These are phyloP conservation scores for Lenwebbia sp. DNA, from an alignment of 345 rosid species.

Conservation along the genomic window DNA sequence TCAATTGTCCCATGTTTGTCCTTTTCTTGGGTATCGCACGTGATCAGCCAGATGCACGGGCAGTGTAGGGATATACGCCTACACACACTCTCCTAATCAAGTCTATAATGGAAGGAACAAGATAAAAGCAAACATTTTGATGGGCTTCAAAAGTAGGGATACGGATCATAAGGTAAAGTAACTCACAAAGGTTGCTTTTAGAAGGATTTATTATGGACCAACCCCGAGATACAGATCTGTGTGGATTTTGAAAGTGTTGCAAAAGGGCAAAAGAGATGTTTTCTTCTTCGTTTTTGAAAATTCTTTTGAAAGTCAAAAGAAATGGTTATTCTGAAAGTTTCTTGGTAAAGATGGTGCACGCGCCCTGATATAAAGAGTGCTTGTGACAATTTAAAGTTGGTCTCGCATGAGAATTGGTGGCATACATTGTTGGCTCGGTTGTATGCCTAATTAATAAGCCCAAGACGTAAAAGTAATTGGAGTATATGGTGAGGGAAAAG, in stretches of 20 bases:
- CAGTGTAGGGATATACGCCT: conserved; percentile 14
- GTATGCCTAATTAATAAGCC: too few relatives aligned
- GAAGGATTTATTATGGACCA: conserved; percentile 8
- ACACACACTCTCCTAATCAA: background rate
- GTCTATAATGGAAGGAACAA: conserved; percentile 1
- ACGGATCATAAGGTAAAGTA: conserved; percentile 29
- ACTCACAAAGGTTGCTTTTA: conserved; percentile 1
- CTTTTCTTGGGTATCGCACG: conserved; percentile 17
- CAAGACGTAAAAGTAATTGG: too few relatives aligned
- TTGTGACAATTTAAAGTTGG: too few relatives aligned
- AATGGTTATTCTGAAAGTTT: too few relatives aligned
- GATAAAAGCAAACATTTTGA: background rate
- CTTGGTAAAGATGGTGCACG: too few relatives aligned
- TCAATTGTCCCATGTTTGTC: conserved; percentile 5
- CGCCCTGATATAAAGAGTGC: too few relatives aligned
- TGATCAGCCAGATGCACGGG: conserved; percentile 27
- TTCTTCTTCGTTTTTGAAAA: conserved; percentile 8
- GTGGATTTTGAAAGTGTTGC: background rate
- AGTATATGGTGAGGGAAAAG: too few relatives aligned
- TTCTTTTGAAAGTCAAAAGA: background rate
- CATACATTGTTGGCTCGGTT: too few relatives aligned
- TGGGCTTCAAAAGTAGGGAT: conserved; percentile 24
- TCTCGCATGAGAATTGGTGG: too few relatives aligned
- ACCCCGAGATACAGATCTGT: background rate
- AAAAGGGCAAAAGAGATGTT: background rate